These are phyloP conservation scores for Ambrosia artemisiifolia DNA, from an alignment of 129 eudicot species.

Conservation along the genomic window DNA sequence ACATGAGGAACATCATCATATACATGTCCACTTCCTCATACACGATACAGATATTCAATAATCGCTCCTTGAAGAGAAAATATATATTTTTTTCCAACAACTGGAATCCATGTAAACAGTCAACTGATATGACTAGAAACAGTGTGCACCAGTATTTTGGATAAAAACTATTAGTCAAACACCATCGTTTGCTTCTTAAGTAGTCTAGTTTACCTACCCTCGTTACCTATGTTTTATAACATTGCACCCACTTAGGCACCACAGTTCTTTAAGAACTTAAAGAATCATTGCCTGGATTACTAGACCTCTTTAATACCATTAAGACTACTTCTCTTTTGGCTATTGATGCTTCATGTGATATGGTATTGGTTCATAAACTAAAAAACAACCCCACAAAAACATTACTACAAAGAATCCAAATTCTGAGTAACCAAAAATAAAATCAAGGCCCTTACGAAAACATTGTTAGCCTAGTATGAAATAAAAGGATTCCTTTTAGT, in stretches of 20 bases:
- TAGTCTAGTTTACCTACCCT: slow-evolving; percentile 2
- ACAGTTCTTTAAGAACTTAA: slow-evolving; percentile 1
- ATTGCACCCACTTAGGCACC: slow-evolving; percentile 1
- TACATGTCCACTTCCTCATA: background rate
- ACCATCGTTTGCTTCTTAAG: background rate
- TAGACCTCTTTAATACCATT: slow-evolving; percentile 9
- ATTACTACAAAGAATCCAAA: slow-evolving; percentile 9
- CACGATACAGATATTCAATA: background rate
- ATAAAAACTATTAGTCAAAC: background rate
- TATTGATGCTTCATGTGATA: slow-evolving; percentile 6
- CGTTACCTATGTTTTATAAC: background rate
- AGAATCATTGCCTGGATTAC: slow-evolving; percentile 13
- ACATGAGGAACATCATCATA: background rate
- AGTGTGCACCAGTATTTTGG: background rate
- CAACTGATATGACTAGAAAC: background rate
- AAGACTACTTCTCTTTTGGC: background rate
- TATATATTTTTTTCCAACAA: background rate
- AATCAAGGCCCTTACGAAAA: background rate
- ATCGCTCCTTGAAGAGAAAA: background rate
- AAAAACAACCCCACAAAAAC: slow-evolving; percentile 4
- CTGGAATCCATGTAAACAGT: background rate
- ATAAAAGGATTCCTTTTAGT: background rate
- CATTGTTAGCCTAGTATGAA: background rate
- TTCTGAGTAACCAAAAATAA: background rate
- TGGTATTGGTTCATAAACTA: background rate